Base-by-base conservation (phyloP, 805 yeast genomes). In the Metschnikowia henanensis region DNA sequence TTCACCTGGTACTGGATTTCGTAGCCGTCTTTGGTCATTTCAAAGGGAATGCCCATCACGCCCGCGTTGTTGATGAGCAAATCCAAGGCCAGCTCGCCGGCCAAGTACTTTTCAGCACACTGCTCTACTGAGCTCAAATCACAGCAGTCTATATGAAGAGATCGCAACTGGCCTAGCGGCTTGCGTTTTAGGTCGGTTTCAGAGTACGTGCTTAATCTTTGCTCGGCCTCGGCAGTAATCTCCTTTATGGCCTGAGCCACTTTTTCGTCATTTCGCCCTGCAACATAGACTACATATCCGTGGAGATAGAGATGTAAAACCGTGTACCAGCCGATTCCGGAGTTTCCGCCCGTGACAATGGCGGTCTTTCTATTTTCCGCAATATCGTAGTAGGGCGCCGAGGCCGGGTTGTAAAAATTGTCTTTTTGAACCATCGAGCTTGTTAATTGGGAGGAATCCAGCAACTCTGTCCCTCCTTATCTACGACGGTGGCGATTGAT, bases 1-100 rank as follows among this genome's bases (percentile, higher is more conserved):
- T 70, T 70, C 19, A 66, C 72, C 53, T 70, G 75, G 51, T 64
- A 68, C 56, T 70, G 75, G 30, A 68, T 53, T 49, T 70, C 75
- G 50, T 57, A 60, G 17, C 60, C 65, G 48, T 70, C 74, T 37
- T 59, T 59, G 8, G 74, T 67, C 28, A 52, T 39, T 41, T 61
- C 63, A 43, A 50, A 61, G 0, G 73, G 72, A n/a, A 62, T 57
- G 4, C 58, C 73, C 75, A 70, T 67, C 12, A 70, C 38, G 1
- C 75, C 75, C 4, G 75, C 75, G 52, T 70, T 70, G 46, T 65
- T 65, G 38, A 70, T 59, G 37, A 70, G 60, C 21, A 68, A 39
- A 37, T 70, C 64, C 23, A 70, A 50, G 20, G 52, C 50, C 1
- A 50, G 37, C 46, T 69, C 75, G 10, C 49, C 46, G 13, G 39